Evolutionary conservation across 148 eudicot genomes (phyloP), one percentile per base, ranked within the genome.

Genomic region (Bassia scoparia): DNA sequence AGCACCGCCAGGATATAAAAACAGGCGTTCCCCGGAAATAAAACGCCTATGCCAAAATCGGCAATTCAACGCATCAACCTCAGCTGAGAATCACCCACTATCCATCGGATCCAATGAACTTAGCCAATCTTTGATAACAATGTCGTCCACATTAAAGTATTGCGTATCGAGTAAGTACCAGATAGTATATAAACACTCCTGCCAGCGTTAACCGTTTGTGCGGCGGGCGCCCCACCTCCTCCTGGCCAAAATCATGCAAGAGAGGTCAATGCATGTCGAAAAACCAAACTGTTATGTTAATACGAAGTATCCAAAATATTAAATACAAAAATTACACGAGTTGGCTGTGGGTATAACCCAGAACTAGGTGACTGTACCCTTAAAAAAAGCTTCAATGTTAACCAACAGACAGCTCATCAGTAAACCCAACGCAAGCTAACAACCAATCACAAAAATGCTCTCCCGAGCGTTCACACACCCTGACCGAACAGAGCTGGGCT

Each of bases 31-130:
- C n/a, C 38, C 50, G 50, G 24, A 7, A 24, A 50, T 60, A 8
- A 30, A 7, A 60, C 71, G 49, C 8, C 7, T 16, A 33, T 77
- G 87, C 97, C 90, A 97, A 95, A 89, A 84, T 95, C 99, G 68
- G 99, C 97, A 70, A 91, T 95, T n/a, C n/a, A n/a, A n/a, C 35
- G 94, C 89, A 46, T 91, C 97, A 64, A 92, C 90, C 82, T 95
- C 92, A n/a, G 85, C 82, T 86, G 84, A 92, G 92, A 95, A 74
- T 95, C 97, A 76, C n/a, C 94, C 99, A 79, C 73, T 86, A n/a
- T 43, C 74, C 55, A 56, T n/a, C n/a, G 99, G 99, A 85, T 86
- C 82, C 77, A 92, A 78, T 58, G 96, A 88, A 62, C 94, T 88
- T 41, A 87, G 79, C 84, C 90, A 78, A 83, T 97, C 83, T 81